Percentiles rank a stretch among this genome's conserved stretches.
Evolutionary conservation across 306 rosid genomes (phyloP).

Genomic region (Pachyrhizus erosus): DNA sequence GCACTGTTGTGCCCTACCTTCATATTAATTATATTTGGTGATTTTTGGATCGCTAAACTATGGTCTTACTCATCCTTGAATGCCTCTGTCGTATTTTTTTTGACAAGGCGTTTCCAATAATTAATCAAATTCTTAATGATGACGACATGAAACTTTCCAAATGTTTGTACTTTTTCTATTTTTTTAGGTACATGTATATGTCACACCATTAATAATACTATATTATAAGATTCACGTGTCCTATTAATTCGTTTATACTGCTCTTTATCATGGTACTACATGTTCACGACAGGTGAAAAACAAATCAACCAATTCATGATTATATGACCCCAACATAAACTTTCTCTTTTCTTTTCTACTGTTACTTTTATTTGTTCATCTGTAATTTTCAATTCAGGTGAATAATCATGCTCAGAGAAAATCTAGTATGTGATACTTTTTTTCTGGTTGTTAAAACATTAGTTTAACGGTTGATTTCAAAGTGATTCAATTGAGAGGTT

Average conservation of each 20-base stretch:
- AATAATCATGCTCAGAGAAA: not conserved
- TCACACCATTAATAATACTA: not conserved
- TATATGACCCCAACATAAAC: not conserved
- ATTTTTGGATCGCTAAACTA: conserved; percentile 20
- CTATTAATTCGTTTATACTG: conserved; percentile 1
- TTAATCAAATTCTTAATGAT: conserved; percentile 35
- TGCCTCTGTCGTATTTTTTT: not conserved
- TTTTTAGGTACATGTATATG: not conserved
- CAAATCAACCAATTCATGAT: conserved; percentile 37
- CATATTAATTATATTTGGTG: conserved; percentile 22
- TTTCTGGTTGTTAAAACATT: conserved; percentile 11
- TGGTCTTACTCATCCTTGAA: conserved; percentile 24
- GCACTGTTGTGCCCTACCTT: not conserved
- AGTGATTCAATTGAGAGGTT: not conserved
- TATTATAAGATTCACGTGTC: conserved; percentile 1
- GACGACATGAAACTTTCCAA: conserved; percentile 31
- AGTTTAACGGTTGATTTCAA: conserved; percentile 21
- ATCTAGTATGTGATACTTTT: not conserved
- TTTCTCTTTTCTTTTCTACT: not conserved
- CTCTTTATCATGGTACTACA: conserved; percentile 7
- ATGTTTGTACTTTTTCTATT: not conserved
- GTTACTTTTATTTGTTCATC: not conserved
- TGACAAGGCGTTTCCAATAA: not conserved
- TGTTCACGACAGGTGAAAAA: conserved; percentile 28
- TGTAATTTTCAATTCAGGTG: not conserved